Base-by-base conservation (phyloP, 106 monocot species). In the Dactylorhiza incarnata region DNA sequence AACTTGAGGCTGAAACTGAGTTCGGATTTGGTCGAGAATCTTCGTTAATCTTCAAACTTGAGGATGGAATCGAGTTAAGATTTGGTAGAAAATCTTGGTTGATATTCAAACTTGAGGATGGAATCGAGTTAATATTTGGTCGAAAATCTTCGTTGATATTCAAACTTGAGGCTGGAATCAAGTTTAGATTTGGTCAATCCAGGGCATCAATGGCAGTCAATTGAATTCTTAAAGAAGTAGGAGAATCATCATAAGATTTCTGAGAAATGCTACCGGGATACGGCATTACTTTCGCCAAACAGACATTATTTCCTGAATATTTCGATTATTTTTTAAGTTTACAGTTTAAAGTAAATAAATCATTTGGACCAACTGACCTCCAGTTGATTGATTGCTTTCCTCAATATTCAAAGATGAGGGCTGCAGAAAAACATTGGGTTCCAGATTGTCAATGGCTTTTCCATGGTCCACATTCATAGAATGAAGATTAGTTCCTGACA, bases 401-500 rank as follows among this genome's bases (percentile, higher is more conserved):
- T 49, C 49, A 2, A 20, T 49, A 48, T 10, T 49, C 44, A 49
- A 0, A 49, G 48, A 22, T 49, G 22, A 49, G 23, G 47, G 48
- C 22, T 1, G 10, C 5, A 72, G 72, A 9, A 49, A 8, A 72
- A 72, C 14, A 11, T 72, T 72, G 37, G 72, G 72, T 72, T 72
- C 49, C 72, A 48, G 72, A 49, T 49, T 72, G 22, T 49, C 9
- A 10, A 49, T 44, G 7, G 15, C 49, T 12, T 49, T 16, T 22
- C 24, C 72, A 23, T 15, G 6, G 16, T 48, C 17, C 19, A 48
- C 62, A 24, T 22, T 73, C 22, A 43, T 55, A n/a, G 73, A 79
- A 37, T 62, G 56, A 19, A 16, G 14, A 73, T 63, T 49, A 7
- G 12, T 62, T 73, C 73, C 79, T 73, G 48, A 49, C 51, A 78